Base-by-base conservation (phyloP, 1,139 yeast genomes). In the Candida anutae region DNA sequence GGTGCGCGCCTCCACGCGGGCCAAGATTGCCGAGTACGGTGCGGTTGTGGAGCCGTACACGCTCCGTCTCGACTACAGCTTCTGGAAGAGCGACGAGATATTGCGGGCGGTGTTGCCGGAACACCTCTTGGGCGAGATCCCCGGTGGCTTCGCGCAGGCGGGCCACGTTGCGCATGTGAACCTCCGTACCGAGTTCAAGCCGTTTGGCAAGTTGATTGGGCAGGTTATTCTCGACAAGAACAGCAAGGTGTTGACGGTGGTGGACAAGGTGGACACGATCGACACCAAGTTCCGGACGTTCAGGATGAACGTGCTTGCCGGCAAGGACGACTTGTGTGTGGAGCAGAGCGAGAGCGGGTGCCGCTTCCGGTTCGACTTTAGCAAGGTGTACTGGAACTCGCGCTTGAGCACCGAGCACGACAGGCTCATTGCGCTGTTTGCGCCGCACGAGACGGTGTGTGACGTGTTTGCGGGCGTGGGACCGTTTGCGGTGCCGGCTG, bases 391-490 rank as follows among this genome's bases (percentile, higher is more conserved):
- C 55, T 93, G 99, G 99, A 93, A 93, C 54, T 85, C 97, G 10
- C 70, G 98, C 41, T 63, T 93, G 30, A 93, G 87, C 43, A 82
- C 95, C 0, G 99, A 93, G 46, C 99, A 93, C 53, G 93, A 78
- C 29, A 63, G 97, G 34, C 57, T 93, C 27, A 78, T 90, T 8
- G 48, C 57, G 3, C 53, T 50, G 31, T 88, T 93, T 48, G 47
- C 69, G 36, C 62, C 69, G 2, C 69, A 77, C 8, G 82, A 80
- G 35, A 82, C 84, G 2, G 84, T 93, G 0, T 85, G 87, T 40
- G 99, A 93, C 59, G 97, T 87, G 0, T 84, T 93, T 72, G 98
- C 96, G 1, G 99, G 99, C 21, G 98, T 93, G 2, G 99, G 99
- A 0, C 99, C 99, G 3, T 93, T 93, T 61, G 93, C 94, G 2